Evolutionary conservation across 2,329 filamentous ascomycete genomes (phyloP), one percentile per base, ranked within the genome.

Genomic region (Cladophialophora exuberans): DNA sequence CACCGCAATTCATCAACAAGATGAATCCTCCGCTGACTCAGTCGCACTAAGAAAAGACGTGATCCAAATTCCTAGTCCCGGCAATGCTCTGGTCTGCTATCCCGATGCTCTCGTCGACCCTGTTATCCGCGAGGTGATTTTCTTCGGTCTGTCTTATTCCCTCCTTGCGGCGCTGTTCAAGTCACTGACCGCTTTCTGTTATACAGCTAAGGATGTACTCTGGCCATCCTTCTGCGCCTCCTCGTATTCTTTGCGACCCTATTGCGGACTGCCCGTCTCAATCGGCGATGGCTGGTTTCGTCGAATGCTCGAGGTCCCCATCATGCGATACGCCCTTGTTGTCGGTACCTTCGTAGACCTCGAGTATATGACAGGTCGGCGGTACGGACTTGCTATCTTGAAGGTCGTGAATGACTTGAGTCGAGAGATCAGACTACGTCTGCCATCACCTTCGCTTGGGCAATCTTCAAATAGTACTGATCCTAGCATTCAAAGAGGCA

Each of bases 301-400:
- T 6, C 48, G 39, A 22, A 44, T 52, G 13, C 38, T 52, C 22
- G 18, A 13, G 1, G 48, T 36, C 1, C 48, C 48, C 11, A 17
- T 52, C 18, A 52, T 52, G 48, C 38, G 39, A 11, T 11, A 52
- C 39, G 28, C 38, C 6, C 9, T 52, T 22, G 36, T 52, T 39
- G 17, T 23, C 18, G 48, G 22, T 6, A 52, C 48, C 11, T 43
- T 20, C 15, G 18, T 33, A 18, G 39, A 52, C 38, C 15, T 52
- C 30, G 38, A 52, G 39, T 20, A 33, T n/a, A 38, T 52, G 15
- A 33, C 26, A 6, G 48, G 48, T 0, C 11, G 28, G 18, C 20
- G 36, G 15, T 52, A 52, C 20, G n/a, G 25, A 13, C 13, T 23
- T n/a, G 28, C 15, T 4, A 26, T 26, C 4, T 26, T 28, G 25